Evolutionary conservation across 768 basidiomycete species (phyloP).

Genomic region (Leccinum fibrillosum): DNA sequence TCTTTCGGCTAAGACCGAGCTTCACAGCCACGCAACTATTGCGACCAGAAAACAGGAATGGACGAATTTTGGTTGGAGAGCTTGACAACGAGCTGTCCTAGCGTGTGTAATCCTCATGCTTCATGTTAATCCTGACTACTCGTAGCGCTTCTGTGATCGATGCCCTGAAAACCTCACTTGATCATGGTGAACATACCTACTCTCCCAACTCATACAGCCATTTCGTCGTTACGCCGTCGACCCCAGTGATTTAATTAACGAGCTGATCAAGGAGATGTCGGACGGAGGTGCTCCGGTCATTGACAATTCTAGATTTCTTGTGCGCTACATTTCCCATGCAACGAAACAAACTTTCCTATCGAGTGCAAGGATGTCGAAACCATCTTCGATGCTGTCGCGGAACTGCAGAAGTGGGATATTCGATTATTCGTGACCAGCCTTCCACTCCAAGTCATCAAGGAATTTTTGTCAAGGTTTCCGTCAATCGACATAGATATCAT

Average conservation of each 20-base stretch:
- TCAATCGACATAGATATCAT: not conserved
- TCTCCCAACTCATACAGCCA: constrained; percentile 9
- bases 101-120: not conserved
- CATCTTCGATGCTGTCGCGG: not conserved
- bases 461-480: not conserved
- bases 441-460: not conserved
- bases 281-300: not conserved
- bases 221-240: no score
- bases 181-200: constrained; percentile 1
- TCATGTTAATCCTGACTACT: not conserved
- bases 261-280: not conserved
- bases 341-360: no score
- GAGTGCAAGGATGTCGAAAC: not conserved
- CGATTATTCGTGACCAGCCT: not conserved
- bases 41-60: no score
- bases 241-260: not conserved
- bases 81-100: not conserved
- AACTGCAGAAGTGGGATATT: not conserved
- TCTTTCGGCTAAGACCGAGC: not conserved
- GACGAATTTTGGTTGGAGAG: no score
- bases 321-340: not conserved
- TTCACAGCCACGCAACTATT: no score
- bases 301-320: not conserved
- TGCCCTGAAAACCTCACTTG: not conserved
- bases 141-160: constrained; percentile 16